Conservation (phyloP, 2,329 filamentous ascomycete genomes). For the Orbilia javanica region DNA sequence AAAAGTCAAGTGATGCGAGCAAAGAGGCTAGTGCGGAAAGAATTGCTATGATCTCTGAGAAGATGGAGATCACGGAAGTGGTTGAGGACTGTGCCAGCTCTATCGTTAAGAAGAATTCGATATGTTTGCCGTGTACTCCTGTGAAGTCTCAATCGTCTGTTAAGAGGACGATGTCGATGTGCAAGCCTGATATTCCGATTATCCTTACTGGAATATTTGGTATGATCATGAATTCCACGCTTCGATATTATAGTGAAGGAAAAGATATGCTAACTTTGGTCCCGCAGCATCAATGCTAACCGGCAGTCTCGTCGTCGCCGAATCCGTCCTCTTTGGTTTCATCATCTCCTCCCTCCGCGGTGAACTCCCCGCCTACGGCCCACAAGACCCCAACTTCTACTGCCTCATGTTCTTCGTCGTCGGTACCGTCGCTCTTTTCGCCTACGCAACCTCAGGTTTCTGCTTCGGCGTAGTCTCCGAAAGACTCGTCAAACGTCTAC, state of each 20-base stretch:
- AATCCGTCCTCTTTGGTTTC: slow-evolving; percentile 72
- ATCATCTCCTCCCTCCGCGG: slow-evolving; percentile 67
- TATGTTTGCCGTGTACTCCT: slow-evolving; percentile 31
- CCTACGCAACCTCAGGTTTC: slow-evolving; percentile 67
- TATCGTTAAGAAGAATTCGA: slow-evolving; percentile 40
- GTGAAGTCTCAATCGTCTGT: slow-evolving; percentile 29
- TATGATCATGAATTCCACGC: slow-evolving; percentile 11
- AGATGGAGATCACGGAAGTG: slow-evolving; percentile 17
- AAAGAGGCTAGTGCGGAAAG: slow-evolving; percentile 51
- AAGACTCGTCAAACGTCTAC: slow-evolving; percentile 66
- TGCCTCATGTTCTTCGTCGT: slow-evolving; percentile 71
- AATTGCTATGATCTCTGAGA: slow-evolving; percentile 35
- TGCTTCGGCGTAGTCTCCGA: slow-evolving; percentile 69
- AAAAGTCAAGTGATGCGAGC: slow-evolving; percentile 58
- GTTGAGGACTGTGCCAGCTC: slow-evolving; percentile 27
- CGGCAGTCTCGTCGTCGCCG: slow-evolving; percentile 71
- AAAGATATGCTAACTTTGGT: slow-evolving; percentile 15
- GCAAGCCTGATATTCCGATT: slow-evolving; percentile 40
- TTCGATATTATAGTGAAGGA: background rate
- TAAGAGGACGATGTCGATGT: slow-evolving; percentile 49
- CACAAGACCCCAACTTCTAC: slow-evolving; percentile 65
- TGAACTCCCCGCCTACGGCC: slow-evolving; percentile 67
- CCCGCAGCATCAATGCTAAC: slow-evolving; percentile 66
- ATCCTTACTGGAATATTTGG: slow-evolving; percentile 42
- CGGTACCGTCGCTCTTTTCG: slow-evolving; percentile 68